Evolutionary conservation across 108 stramenopile genomes (phyloP).

Genomic region (Pseudonitzschia delicatissima): DNA sequence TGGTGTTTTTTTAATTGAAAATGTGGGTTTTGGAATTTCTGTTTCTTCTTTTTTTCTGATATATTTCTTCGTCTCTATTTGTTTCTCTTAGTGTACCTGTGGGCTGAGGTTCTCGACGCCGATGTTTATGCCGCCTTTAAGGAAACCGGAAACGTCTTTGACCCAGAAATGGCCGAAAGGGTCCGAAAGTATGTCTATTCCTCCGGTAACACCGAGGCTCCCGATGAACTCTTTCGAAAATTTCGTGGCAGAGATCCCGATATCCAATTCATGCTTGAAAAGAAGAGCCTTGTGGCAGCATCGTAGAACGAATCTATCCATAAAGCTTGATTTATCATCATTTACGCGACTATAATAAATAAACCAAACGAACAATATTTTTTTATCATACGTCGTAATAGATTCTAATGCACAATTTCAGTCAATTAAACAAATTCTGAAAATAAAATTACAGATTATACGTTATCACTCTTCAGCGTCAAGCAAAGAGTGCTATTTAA

Average conservation of each 20-base stretch:
- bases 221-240: constrained; percentile 66
- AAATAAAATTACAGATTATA: no score
- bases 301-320: neutral
- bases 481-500: no score
- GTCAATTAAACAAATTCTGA: no score
- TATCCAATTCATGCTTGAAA: constrained; percentile 64
- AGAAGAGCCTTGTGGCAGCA: constrained; percentile 43
- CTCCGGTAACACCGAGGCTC: constrained; percentile 69
- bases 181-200: constrained; percentile 69
- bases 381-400: no score
- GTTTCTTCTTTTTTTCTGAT: neutral
- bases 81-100: constrained; percentile 32
- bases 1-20: constrained; percentile 16
- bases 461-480: no score
- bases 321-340: no score
- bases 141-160: constrained; percentile 68
- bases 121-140: constrained; percentile 77
- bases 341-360: no score
- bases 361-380: no score
- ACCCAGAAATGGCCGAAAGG: constrained; percentile 45
- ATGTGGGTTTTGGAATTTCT: constrained; percentile 6
- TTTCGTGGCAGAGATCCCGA: constrained; percentile 77
- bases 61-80: constrained; percentile 3
- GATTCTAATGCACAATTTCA: no score
- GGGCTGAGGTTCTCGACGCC: constrained; percentile 74